These are phyloP conservation scores for Cryoendolithus antarcticus DNA, from an alignment of 2,329 filamentous ascomycete species.

Conservation along the genomic window DNA sequence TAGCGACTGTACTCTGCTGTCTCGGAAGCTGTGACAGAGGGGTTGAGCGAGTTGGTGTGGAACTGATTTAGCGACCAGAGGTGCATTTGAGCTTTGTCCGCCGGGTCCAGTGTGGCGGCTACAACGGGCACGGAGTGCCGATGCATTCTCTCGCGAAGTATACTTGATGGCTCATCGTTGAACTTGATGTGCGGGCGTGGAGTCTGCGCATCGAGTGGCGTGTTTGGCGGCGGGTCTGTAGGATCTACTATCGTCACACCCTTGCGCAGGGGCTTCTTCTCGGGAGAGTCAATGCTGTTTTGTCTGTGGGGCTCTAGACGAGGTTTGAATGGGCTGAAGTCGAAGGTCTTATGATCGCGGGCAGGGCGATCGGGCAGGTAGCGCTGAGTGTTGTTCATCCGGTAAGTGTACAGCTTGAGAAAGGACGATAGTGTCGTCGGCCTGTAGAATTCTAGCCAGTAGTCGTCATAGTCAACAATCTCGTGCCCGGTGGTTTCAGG, in stretches of 20 bases:
- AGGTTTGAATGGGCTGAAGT: constrained; percentile 78
- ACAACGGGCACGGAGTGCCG: too few species aligned
- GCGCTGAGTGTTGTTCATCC: constrained; percentile 78
- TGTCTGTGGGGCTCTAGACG: constrained; percentile 34
- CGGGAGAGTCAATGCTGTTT: constrained; percentile 41
- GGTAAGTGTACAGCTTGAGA: constrained; percentile 81
- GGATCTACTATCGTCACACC: constrained; percentile 59
- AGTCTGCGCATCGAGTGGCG: constrained; percentile 1
- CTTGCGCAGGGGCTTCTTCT: constrained; percentile 53
- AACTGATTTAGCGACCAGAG: constrained; percentile 85
- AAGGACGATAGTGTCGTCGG: constrained; percentile 80
- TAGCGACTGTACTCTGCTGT: constrained; percentile 80
- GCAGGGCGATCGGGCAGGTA: constrained; percentile 62
- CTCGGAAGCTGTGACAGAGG: constrained; percentile 64
- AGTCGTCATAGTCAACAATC: constrained; percentile 63
- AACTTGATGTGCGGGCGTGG: constrained; percentile 2
- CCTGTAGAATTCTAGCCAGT: constrained; percentile 95
- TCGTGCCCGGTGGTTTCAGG: too few species aligned
- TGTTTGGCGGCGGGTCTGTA: constrained; percentile 7
- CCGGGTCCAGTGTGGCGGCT: constrained; percentile 18
- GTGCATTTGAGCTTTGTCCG: constrained; percentile 68
- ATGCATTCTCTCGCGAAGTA: constrained; percentile 22
- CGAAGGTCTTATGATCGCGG: constrained; percentile 56
- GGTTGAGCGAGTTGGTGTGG: constrained; percentile 73
- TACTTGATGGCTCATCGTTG: constrained; percentile 26